Percentiles rank a stretch among this genome's conserved stretches.
phyloP scores from a whole-genome alignment of 2,329 filamentous ascomycete species.

The Westerdykella sp. region DNA sequence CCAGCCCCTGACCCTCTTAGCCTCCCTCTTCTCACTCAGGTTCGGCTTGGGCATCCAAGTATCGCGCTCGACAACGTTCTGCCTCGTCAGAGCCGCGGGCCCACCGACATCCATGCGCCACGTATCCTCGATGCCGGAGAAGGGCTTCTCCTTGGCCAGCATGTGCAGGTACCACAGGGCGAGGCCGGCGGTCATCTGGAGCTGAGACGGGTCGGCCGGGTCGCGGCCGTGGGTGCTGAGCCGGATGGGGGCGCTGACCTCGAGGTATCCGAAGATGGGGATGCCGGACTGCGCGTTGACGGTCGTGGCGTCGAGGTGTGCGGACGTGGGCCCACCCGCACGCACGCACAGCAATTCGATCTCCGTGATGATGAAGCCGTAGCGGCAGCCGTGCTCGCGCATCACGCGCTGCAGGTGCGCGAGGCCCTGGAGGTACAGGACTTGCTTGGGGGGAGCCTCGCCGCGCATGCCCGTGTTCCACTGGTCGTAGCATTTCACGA shows the following conservation, averaged over 20 bases:
- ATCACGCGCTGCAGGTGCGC: slow-evolving; percentile 83
- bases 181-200: slow-evolving; percentile 61
- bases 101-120: slow-evolving; percentile 70
- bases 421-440: slow-evolving; percentile 82
- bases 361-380: slow-evolving; percentile 94
- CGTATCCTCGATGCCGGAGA: slow-evolving; percentile 50
- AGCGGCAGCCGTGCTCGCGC: slow-evolving; percentile 88
- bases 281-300: slow-evolving; percentile 45
- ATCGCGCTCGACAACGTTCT: slow-evolving; percentile 65
- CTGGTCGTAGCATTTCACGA: slow-evolving; percentile 87
- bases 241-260: slow-evolving; percentile 57
- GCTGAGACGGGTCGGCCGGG: slow-evolving; percentile 32
- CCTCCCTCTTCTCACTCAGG: slow-evolving; percentile 67
- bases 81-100: slow-evolving; percentile 64
- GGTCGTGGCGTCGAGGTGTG: slow-evolving; percentile 30
- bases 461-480: slow-evolving; percentile 95
- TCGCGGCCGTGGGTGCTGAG: slow-evolving; percentile 41
- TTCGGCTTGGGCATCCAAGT: slow-evolving; percentile 69
- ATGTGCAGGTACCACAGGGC: slow-evolving; percentile 75
- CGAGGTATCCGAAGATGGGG: slow-evolving; percentile 84
- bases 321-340: slow-evolving; percentile 52
- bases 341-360: slow-evolving; percentile 90
- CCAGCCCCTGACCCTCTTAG: slow-evolving; percentile 69
- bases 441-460: slow-evolving; percentile 75
- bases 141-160: slow-evolving; percentile 57